These are phyloP conservation scores for Cordyceps cicadae DNA, from an alignment of 2,329 filamentous ascomycete species.

Conservation along the genomic window DNA sequence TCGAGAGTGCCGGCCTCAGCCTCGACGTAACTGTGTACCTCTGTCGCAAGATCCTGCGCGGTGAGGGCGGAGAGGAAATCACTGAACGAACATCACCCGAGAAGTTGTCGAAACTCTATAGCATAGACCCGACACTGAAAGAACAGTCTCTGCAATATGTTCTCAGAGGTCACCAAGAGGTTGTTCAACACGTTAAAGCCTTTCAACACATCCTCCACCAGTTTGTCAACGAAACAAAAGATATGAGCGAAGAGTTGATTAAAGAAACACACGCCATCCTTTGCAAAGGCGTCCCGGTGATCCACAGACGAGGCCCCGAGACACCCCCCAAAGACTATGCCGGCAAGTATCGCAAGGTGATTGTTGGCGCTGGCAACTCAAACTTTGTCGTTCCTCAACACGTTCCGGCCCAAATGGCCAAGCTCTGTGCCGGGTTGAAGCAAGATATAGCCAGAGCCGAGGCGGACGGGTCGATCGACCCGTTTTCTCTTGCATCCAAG, in stretches of 20 bases:
- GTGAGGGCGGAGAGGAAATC: slow-evolving; percentile 9
- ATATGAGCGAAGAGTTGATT: not conserved
- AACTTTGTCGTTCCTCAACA: slow-evolving; percentile 21
- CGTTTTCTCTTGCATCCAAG: slow-evolving; percentile 22
- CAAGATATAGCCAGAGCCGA: slow-evolving; percentile 11
- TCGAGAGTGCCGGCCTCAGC: slow-evolving; percentile 17
- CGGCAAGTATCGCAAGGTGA: slow-evolving; percentile 17
- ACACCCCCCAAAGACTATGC: slow-evolving; percentile 17
- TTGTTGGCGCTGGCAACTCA: slow-evolving; percentile 19
- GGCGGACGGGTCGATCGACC: slow-evolving; percentile 16
- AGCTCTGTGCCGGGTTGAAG: slow-evolving; percentile 19
- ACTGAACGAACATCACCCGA: not conserved
- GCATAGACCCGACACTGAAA: not conserved
- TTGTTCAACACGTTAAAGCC: slow-evolving; percentile 18
- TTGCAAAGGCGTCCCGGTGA: not conserved
- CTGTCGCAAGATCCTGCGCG: slow-evolving; percentile 14
- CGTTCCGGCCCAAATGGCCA: slow-evolving; percentile 20
- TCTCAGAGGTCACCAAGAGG: slow-evolving; percentile 15
- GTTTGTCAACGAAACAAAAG: too few relatives aligned
- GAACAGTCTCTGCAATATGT: not conserved
- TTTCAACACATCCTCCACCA: too few relatives aligned
- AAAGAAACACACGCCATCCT: not conserved
- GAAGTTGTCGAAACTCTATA: not conserved
- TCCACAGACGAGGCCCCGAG: not conserved
- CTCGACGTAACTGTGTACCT: slow-evolving; percentile 14